phyloP scores from a whole-genome alignment of 495 filamentous ascomycete species.

The Penicillium goetzii region DNA sequence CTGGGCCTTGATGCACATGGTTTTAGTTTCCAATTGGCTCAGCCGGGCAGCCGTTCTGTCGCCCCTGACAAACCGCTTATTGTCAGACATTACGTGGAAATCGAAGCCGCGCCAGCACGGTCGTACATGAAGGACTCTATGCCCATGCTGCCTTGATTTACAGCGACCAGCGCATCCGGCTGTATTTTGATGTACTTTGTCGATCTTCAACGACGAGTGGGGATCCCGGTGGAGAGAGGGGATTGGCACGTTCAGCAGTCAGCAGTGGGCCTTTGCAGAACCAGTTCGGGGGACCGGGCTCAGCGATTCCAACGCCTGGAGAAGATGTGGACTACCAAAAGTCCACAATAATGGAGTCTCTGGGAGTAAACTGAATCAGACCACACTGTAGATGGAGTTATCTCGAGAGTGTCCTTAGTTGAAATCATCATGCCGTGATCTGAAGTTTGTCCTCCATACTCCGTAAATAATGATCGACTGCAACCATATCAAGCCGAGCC shows the following conservation, averaged over 20 bases:
- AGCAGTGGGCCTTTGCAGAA: conserved; percentile 10
- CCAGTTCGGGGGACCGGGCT: background rate
- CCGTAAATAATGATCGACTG: conserved; percentile 11
- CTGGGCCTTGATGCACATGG: background rate
- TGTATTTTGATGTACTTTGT: background rate
- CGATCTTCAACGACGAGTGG: conserved; percentile 8
- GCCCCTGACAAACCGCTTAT: background rate
- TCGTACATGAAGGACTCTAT: background rate
- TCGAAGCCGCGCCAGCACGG: background rate
- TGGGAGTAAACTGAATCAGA: background rate
- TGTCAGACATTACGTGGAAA: conserved; percentile 1
- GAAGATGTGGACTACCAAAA: background rate
- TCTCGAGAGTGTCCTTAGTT: background rate
- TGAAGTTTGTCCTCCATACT: background rate
- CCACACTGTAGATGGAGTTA: too few relatives aligned
- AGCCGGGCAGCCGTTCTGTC: background rate
- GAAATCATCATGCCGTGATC: background rate
- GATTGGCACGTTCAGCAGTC: conserved; percentile 9
- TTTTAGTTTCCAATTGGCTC: background rate
- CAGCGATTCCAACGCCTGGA: conserved; percentile 1
- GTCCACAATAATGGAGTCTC: background rate
- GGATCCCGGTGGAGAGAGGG: conserved; percentile 6
- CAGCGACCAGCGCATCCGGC: background rate
- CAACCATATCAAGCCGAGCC: background rate
- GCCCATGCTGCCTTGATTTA: background rate